Base-by-base conservation (phyloP, 257 asterid genomes). In the Linaria vulgaris region DNA sequence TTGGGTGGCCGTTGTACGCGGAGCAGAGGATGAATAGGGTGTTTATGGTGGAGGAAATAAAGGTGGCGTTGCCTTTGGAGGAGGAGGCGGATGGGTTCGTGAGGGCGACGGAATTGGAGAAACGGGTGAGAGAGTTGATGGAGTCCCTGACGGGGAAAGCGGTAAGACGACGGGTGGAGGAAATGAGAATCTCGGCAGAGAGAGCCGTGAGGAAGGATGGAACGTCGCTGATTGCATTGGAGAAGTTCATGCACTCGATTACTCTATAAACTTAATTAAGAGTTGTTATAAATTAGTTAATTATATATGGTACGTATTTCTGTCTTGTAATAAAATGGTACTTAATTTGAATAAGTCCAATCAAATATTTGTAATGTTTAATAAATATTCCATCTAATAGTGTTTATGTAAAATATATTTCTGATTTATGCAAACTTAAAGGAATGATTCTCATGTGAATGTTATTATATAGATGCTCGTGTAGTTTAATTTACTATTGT, bases 1-100 rank as follows among this genome's bases (percentile, higher is more conserved):
- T 75, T 25, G 71, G 76, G 5, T 74, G 74, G 75, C 80, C 76
- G 5, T 13, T 74, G 14, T 67, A 78, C 34, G 81, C 81, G 3
- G 79, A 75, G 61, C 84, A 79, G 69, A 62, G 67, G 58, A 38
- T 69, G 59, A 75, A 75, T 17, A 21, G 74, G 63, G 59, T 54
- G 3, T 58, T 58, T 5, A 16, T 74, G 60, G 80, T 78, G 54
- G 74, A 73, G 64, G 76, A 78, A 13, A 59, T 68, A 61, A 68
- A 64, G 61, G 54, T 78, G 63, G 74, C 81, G 16, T 9, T 78
- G 45, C 59, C 53, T 15, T 17, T 75, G 71, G 74, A 74, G 27
- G 61, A 30, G 54, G 30, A 39, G 50, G 53, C 21, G 5, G 69
- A 50, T 3, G 76, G 76, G 37, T 27, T 79, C 8, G 72, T 79